phyloP scores from a whole-genome alignment of 2,329 filamentous ascomycete species.

The Colletotrichum karsti region DNA sequence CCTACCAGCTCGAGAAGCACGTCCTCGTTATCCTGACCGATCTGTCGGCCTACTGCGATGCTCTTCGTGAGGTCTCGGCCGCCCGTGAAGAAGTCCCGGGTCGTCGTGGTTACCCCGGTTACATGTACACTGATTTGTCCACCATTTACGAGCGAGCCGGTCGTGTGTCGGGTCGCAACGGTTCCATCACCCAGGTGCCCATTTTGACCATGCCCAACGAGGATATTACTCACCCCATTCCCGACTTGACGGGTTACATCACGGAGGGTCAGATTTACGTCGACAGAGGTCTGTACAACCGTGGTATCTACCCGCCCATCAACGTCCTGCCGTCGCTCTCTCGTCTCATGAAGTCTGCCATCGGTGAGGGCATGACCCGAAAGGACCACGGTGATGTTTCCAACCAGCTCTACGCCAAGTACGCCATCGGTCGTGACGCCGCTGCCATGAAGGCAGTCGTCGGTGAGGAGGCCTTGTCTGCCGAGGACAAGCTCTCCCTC shows the following conservation, averaged over 20 bases:
- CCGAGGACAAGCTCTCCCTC: slow-evolving; percentile 96
- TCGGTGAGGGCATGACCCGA: slow-evolving; percentile 95
- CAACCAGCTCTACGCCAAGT: slow-evolving; percentile 99
- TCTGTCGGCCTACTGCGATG: slow-evolving; percentile 97
- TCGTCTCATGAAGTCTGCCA: slow-evolving; percentile 99
- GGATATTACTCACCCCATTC: slow-evolving; percentile 98
- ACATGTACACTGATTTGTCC: slow-evolving; percentile 99
- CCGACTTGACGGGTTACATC: slow-evolving; percentile 98
- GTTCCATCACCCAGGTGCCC: slow-evolving; percentile 98
- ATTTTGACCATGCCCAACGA: slow-evolving; percentile 99
- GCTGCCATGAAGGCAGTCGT: slow-evolving; percentile 99
- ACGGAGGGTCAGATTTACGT: slow-evolving; percentile 99
- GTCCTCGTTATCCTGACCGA: slow-evolving; percentile 98
- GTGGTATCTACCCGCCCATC: slow-evolving; percentile 97
- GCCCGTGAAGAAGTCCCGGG: slow-evolving; percentile 98
- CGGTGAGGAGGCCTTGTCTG: slow-evolving; percentile 93
- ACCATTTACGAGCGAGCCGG: slow-evolving; percentile 99
- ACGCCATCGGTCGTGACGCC: slow-evolving; percentile 97
- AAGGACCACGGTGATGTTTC: slow-evolving; percentile 98
- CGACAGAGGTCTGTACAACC: slow-evolving; percentile 92
- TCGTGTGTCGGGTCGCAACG: slow-evolving; percentile 95
- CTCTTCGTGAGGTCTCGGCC: slow-evolving; percentile 96
- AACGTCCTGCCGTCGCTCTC: slow-evolving; percentile 98
- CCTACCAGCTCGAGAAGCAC: slow-evolving; percentile 99
- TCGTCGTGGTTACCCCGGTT: slow-evolving; percentile 99